These are phyloP conservation scores for Tylopilus sp. DNA, from an alignment of 1,284 basidiomycete genomes.

Conservation along the genomic window DNA sequence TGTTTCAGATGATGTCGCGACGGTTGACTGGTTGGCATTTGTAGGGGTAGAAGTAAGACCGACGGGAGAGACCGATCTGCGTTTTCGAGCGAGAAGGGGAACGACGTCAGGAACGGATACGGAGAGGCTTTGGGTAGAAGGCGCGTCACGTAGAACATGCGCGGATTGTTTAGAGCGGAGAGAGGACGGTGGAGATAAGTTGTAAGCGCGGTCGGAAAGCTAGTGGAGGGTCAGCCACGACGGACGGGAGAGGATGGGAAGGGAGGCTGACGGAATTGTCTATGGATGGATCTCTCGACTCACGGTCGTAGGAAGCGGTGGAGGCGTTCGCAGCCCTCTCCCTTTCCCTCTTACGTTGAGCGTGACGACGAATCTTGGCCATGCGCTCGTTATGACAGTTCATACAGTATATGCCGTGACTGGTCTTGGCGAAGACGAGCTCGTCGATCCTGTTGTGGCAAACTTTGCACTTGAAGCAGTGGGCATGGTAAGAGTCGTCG, in stretches of 20 bases:
- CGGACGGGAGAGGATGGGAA: neutral
- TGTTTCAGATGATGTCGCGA: conserved; percentile 14
- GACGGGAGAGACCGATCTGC: conserved; percentile 14
- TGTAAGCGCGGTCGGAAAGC: conserved; percentile 10
- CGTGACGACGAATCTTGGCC: conserved; percentile 83
- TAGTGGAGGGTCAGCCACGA: conserved; percentile 4
- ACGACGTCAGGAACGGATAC: conserved; percentile 9
- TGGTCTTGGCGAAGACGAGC: conserved; percentile 97
- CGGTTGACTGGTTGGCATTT: neutral
- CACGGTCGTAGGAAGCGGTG: conserved; percentile 37
- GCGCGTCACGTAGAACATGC: conserved; percentile 24
- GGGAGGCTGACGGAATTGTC: conserved; percentile 39
- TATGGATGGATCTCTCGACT: conserved; percentile 36
- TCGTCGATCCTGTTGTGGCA: conserved; percentile 95
- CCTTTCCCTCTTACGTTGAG: conserved; percentile 65
- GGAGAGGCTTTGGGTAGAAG: conserved; percentile 25
- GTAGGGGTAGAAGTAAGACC: conserved; percentile 3
- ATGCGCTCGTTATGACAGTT: conserved; percentile 96
- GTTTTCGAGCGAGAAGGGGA: conserved; percentile 7
- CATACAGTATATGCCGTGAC: conserved; percentile 99
- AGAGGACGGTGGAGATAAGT: conserved; percentile 11
- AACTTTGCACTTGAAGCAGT: conserved; percentile 96
- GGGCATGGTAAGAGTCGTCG: conserved; percentile 96
- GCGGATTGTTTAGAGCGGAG: conserved; percentile 22
- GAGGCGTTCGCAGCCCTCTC: conserved; percentile 40